A percentile compares a stretch with the other conserved stretches of the same genome.
Conservation (phyloP, 345 rosid genomes). For the Geranium rotundifolium region DNA sequence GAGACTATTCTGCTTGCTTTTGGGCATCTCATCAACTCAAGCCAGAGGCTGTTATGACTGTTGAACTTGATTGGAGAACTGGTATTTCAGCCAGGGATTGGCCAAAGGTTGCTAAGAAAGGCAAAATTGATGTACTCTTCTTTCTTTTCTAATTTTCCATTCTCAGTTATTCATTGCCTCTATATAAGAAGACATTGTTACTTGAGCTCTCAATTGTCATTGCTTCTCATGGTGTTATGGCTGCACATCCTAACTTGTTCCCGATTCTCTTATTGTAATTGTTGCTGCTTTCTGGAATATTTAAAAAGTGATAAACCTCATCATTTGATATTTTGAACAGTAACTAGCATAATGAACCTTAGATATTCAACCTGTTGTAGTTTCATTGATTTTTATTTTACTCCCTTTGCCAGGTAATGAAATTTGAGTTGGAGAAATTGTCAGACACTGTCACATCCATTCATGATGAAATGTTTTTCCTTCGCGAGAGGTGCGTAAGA, state of each 20-base stretch:
- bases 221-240: too few species aligned
- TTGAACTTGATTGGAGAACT: slow-evolving; percentile 74
- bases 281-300: background rate
- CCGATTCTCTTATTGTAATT: background rate
- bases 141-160: background rate
- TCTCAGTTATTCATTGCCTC: background rate
- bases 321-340: too few species aligned
- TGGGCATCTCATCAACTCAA: slow-evolving; percentile 26
- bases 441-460: slow-evolving; percentile 41
- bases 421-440: slow-evolving; percentile 62
- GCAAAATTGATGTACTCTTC: slow-evolving; percentile 40
- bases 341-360: background rate
- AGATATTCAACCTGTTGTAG: background rate
- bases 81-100: slow-evolving; percentile 78
- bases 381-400: background rate
- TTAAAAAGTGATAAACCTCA: too few species aligned
- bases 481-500: slow-evolving; percentile 76
- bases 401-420: slow-evolving; percentile 33
- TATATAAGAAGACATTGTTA: too few species aligned
- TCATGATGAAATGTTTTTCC: slow-evolving; percentile 73
- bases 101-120: slow-evolving; percentile 62
- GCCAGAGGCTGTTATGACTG: slow-evolving; percentile 19
- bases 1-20: slow-evolving; percentile 61
- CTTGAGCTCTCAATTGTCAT: too few species aligned
- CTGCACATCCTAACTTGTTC: too few species aligned